These are phyloP conservation scores for Gracilaria domingensis DNA, from an alignment of 23 red algal species.

Conservation along the genomic window DNA sequence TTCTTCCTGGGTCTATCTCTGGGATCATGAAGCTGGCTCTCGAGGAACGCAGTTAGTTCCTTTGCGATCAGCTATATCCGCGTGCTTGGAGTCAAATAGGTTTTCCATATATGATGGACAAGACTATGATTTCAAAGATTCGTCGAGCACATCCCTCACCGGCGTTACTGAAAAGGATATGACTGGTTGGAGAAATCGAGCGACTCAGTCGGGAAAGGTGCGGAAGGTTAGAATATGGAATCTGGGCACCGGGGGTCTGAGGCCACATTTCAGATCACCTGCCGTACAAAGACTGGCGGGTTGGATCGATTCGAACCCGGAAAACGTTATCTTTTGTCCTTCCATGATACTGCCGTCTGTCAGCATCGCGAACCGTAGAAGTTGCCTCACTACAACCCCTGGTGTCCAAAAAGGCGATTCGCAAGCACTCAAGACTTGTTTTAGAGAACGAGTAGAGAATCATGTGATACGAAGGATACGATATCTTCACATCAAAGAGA, in stretches of 20 bases:
- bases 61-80: conserved; percentile 9
- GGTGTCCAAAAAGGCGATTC: neutral
- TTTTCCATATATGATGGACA: conserved; percentile 51
- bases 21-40: conserved; percentile 6
- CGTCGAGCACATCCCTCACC: too few species aligned
- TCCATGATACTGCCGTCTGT: neutral
- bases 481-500: conserved; percentile 9
- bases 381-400: neutral
- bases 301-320: conserved; percentile 41
- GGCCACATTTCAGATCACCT: conserved; percentile 14
- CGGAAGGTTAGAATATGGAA: conserved; percentile 57
- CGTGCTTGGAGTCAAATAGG: neutral
- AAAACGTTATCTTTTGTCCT: conserved; percentile 28
- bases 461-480: neutral
- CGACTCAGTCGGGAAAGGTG: neutral
- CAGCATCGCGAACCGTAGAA: neutral
- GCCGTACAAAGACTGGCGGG: neutral
- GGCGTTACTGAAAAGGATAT: conserved; percentile 31
- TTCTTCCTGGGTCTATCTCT: conserved; percentile 24
- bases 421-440: neutral
- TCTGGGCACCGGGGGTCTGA: neutral
- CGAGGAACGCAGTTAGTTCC: neutral
- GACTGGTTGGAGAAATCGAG: neutral
- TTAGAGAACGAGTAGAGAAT: neutral
- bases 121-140: conserved; percentile 45